A percentile compares a stretch with the other conserved stretches of the same genome.
Conservation (phyloP, 495 filamentous ascomycete genomes). For the Hypoxylon rickii region DNA sequence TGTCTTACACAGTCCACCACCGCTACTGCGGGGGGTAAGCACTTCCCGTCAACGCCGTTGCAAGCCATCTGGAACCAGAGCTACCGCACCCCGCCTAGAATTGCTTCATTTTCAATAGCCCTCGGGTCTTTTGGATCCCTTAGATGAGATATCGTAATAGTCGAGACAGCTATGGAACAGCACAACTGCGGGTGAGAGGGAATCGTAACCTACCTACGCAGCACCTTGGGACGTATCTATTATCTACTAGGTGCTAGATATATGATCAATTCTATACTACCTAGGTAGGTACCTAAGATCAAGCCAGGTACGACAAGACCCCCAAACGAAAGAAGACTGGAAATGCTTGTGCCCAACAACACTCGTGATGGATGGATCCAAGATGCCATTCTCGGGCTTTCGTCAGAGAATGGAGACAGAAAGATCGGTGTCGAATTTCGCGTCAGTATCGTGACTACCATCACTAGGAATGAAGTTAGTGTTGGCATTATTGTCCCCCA, state of each 20-base stretch:
- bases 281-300: too few species aligned
- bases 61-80: constrained; percentile 6
- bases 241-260: too few species aligned
- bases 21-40: constrained; percentile 6
- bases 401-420: background rate
- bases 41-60: constrained; percentile 4
- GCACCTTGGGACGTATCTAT: too few species aligned
- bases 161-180: background rate
- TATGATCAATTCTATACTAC: too few species aligned
- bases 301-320: too few species aligned
- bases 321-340: too few species aligned
- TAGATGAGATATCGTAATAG: background rate
- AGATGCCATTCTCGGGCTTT: background rate
- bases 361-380: too few species aligned
- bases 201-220: too few species aligned
- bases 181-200: background rate
- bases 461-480: too few species aligned
- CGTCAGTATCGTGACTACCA: background rate
- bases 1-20: constrained; percentile 27
- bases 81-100: background rate
- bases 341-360: too few species aligned
- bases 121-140: background rate
- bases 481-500: too few species aligned
- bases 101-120: constrained; percentile 1
- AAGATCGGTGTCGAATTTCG: background rate